These are phyloP conservation scores for Diplocarpon mali DNA, from an alignment of 2,329 filamentous ascomycete genomes.

Conservation along the genomic window DNA sequence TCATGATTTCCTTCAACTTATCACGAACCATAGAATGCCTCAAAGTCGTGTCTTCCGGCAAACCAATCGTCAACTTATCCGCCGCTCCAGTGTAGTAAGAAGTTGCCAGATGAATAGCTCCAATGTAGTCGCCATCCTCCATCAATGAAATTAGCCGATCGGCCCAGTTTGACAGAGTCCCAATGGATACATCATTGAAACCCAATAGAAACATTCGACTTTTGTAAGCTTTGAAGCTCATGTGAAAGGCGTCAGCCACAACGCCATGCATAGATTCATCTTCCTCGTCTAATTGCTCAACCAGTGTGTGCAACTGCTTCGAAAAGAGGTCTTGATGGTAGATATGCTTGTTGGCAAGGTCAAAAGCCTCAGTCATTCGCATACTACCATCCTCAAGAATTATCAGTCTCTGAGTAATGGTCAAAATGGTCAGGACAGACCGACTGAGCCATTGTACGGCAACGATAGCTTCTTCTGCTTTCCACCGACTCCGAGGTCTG, in stretches of 20 bases:
- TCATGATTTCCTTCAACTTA: conserved; percentile 87
- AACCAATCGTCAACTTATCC: conserved; percentile 87
- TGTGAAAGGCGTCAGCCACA: conserved; percentile 92
- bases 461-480: conserved; percentile 88
- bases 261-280: conserved; percentile 89
- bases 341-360: conserved; percentile 83
- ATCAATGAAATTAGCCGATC: conserved; percentile 87
- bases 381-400: conserved; percentile 84
- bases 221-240: conserved; percentile 95
- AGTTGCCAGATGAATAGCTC: conserved; percentile 79
- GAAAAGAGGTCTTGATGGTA: conserved; percentile 90
- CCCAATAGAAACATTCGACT: conserved; percentile 84
- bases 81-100: conserved; percentile 84
- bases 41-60: conserved; percentile 70
- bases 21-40: conserved; percentile 77
- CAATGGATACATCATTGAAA: conserved; percentile 87
- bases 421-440: conserved; percentile 83
- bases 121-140: conserved; percentile 93
- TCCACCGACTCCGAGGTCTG: conserved; percentile 76
- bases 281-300: conserved; percentile 81
- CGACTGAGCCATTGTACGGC: conserved; percentile 94
- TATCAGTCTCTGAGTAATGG: conserved; percentile 85
- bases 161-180: conserved; percentile 92
- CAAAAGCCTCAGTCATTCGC: conserved; percentile 89
- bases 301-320: conserved; percentile 67